Evolutionary conservation across 106 monocot genomes (phyloP).

Genomic region (Phalaenopsis equestris): DNA sequence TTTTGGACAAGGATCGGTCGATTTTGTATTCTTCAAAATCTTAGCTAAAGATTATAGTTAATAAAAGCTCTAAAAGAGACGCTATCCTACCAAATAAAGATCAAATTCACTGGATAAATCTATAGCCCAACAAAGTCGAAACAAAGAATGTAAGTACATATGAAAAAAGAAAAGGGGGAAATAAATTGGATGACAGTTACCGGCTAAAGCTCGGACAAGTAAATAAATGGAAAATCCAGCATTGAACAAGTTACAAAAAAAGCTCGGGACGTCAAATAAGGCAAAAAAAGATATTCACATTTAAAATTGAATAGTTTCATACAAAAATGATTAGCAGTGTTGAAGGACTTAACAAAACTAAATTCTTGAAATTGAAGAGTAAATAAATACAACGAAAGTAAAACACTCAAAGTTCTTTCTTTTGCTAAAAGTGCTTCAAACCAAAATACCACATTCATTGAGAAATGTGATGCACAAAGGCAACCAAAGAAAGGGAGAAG

Average conservation of each 20-base stretch:
- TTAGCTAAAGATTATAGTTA: neutral
- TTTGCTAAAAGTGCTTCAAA: neutral
- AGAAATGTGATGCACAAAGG: neutral
- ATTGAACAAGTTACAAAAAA: neutral
- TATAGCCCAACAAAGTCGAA: neutral
- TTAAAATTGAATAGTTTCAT: neutral
- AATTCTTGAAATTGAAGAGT: neutral
- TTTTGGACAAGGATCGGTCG: neutral
- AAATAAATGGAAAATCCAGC: neutral
- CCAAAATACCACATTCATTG: neutral
- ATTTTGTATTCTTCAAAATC: neutral
- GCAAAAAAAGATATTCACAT: neutral
- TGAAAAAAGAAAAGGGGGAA: neutral
- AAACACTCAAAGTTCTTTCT: neutral
- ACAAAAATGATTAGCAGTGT: neutral
- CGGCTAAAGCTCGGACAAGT: neutral
- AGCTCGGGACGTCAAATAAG: neutral
- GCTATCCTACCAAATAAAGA: neutral
- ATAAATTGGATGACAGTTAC: neutral
- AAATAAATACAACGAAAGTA: slow-evolving; percentile 1
- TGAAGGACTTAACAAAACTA: neutral
- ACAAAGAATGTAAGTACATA: neutral
- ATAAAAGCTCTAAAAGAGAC: neutral
- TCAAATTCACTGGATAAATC: neutral
- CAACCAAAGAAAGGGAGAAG: neutral